A percentile compares a stretch with the other conserved stretches of the same genome.
These are phyloP conservation scores for Nicotiana attenuata DNA, from an alignment of 257 asterid species.

Conservation along the genomic window DNA sequence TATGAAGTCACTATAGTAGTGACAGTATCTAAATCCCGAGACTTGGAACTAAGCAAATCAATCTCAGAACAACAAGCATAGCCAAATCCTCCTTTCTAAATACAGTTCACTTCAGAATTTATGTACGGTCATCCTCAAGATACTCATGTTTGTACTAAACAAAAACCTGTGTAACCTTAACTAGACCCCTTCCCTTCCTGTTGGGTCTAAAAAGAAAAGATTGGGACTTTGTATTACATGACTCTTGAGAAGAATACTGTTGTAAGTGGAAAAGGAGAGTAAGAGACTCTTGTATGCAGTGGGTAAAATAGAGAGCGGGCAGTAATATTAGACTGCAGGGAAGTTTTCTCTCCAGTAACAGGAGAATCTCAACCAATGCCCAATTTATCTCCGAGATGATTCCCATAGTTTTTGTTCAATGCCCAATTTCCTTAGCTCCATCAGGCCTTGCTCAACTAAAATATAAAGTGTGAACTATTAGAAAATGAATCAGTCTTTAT, in stretches of 20 bases:
- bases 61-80: neutral
- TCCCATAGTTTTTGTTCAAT: conserved; percentile 44
- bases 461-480: conserved; percentile 10
- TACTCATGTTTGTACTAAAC: neutral
- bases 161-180: neutral
- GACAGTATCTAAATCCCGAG: neutral
- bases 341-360: conserved; percentile 33
- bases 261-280: neutral
- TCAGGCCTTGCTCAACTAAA: conserved; percentile 46
- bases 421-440: conserved; percentile 43
- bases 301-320: neutral
- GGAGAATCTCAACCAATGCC: conserved; percentile 30
- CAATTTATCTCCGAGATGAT: conserved; percentile 40
- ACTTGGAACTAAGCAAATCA: neutral
- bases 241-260: neutral
- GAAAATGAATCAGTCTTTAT: neutral
- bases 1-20: neutral
- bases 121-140: neutral
- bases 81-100: neutral
- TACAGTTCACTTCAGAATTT: neutral
- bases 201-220: neutral
- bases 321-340: conserved; percentile 11
- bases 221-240: neutral
- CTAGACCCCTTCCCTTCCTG: neutral
- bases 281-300: neutral